phyloP scores from a whole-genome alignment of 2,329 filamentous ascomycete genomes.

The Monilinia fructicola region DNA sequence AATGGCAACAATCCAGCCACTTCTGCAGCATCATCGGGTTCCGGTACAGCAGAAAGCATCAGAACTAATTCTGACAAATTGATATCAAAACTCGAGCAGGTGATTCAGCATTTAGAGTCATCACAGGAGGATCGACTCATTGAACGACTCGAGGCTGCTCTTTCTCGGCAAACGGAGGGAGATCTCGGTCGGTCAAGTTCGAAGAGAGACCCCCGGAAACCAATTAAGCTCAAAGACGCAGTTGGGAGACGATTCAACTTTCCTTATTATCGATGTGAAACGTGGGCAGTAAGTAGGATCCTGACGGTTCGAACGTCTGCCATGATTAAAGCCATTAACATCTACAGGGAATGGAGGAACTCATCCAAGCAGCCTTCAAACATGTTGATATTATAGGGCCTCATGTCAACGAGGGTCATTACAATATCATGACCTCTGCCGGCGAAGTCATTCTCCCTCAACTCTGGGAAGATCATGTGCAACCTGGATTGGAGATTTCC shows the following conservation, averaged over 20 bases:
- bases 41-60: neutral
- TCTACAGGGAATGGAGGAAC: constrained; percentile 78
- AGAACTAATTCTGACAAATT: neutral
- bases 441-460: constrained; percentile 79
- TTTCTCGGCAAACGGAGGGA: neutral
- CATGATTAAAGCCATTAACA: constrained; percentile 33
- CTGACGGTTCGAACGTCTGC: neutral
- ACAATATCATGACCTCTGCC: constrained; percentile 75
- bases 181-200: neutral
- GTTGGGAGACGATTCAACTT: constrained; percentile 91
- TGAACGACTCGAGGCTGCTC: neutral
- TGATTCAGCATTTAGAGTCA: neutral
- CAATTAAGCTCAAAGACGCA: constrained; percentile 85
- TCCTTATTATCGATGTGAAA: constrained; percentile 80
- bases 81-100: constrained; percentile 5
- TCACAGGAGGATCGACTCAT: constrained; percentile 15
- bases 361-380: constrained; percentile 80
- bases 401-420: constrained; percentile 75
- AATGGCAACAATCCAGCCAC: neutral
- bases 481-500: constrained; percentile 72
- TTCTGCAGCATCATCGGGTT: neutral
- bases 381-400: constrained; percentile 75
- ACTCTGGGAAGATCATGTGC: constrained; percentile 77
- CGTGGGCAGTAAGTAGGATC: constrained; percentile 67
- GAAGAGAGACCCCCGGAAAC: constrained; percentile 3